Percentiles rank a stretch among this genome's conserved stretches.
Evolutionary conservation across 148 eudicot species (phyloP).

Genomic region (Heliamphora exappendiculata): DNA sequence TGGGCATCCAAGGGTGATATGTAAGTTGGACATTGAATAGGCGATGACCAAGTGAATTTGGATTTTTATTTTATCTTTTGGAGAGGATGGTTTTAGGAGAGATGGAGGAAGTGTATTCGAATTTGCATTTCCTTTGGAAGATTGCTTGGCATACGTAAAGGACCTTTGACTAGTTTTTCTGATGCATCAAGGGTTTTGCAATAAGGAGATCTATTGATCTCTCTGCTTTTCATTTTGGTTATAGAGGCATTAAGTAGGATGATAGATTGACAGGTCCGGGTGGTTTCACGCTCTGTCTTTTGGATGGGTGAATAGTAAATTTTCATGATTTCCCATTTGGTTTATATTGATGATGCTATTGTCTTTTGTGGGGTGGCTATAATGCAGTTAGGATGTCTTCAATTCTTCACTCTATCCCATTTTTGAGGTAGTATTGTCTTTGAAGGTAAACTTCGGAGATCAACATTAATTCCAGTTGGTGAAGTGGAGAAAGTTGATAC

Average conservation of each 20-base stretch:
- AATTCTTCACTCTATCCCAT: too few relatives aligned
- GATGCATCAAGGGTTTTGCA: neutral
- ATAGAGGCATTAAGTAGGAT: neutral
- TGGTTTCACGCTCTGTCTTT: too few relatives aligned
- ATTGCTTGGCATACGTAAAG: neutral
- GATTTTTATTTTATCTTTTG: neutral
- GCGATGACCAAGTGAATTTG: neutral
- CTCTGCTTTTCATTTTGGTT: neutral
- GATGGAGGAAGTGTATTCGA: too few relatives aligned
- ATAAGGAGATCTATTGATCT: neutral
- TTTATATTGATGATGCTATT: too few relatives aligned
- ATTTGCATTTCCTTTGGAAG: too few relatives aligned
- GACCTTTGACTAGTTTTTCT: neutral
- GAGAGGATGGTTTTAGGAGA: neutral
- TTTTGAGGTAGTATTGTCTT: too few relatives aligned
- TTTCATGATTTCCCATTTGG: neutral
- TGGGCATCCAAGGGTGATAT: neutral
- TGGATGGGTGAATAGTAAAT: neutral
- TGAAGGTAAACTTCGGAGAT: too few relatives aligned
- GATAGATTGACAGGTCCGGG: neutral
- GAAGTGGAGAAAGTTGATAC: too few relatives aligned
- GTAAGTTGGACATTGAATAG: neutral
- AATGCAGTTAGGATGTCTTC: neutral
- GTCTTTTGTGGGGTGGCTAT: neutral
- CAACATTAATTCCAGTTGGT: too few relatives aligned